phyloP scores from a whole-genome alignment of 257 asterid genomes.

The Haberlea rhodopensis region DNA sequence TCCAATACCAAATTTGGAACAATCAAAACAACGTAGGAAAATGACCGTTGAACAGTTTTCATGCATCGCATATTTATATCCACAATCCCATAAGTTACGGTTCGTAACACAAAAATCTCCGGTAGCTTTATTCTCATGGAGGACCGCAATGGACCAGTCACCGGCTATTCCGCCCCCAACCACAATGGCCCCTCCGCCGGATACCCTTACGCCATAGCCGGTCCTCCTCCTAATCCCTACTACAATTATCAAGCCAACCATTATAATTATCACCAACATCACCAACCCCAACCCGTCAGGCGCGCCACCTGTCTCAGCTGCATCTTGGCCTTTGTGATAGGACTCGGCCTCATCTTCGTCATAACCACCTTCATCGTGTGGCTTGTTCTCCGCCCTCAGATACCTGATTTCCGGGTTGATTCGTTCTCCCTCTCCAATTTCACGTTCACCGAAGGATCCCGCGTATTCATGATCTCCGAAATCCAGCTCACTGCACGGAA shows the following conservation, averaged over 20 bases:
- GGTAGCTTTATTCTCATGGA: constrained; percentile 32
- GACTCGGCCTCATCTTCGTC: constrained; percentile 48
- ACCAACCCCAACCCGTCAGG: constrained; percentile 44
- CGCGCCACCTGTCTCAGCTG: constrained; percentile 79
- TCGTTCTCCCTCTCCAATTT: constrained; percentile 55
- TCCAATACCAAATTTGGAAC: not conserved
- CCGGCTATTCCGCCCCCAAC: constrained; percentile 70
- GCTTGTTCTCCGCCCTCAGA: constrained; percentile 82
- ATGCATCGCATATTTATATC: not conserved
- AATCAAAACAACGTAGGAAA: no score
- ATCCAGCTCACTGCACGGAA: constrained; percentile 60
- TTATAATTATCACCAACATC: constrained; percentile 30
- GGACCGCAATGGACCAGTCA: constrained; percentile 68
- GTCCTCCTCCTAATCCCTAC: constrained; percentile 39
- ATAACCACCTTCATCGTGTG: constrained; percentile 65
- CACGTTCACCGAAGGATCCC: constrained; percentile 39
- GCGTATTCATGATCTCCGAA: constrained; percentile 49
- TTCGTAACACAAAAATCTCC: no score
- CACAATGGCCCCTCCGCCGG: constrained; percentile 51
- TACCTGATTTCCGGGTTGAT: constrained; percentile 78
- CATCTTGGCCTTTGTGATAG: constrained; percentile 52
- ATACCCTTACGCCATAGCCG: constrained; percentile 50
- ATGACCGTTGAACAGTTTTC: no score
- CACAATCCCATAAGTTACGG: not conserved
- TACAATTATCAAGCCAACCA: constrained; percentile 38